Percentiles rank a stretch among this genome's conserved stretches.
Evolutionary conservation across 352 stramenopile genomes (phyloP).

Genomic region (Globisporangium carolinianum): DNA sequence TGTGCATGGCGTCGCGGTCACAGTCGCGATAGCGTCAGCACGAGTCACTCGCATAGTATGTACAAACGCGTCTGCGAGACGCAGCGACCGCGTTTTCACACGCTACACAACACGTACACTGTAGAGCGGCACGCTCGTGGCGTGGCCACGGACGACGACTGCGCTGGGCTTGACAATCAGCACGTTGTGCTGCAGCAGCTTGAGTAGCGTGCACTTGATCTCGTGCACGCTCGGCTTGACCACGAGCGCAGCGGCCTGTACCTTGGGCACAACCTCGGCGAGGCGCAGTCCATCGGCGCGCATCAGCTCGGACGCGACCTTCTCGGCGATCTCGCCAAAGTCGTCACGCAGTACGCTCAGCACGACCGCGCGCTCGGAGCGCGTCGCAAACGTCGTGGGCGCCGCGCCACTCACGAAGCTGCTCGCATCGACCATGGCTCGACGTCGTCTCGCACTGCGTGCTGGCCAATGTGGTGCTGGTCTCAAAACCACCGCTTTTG

Average conservation of each 20-base stretch:
- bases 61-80: too few relatives aligned
- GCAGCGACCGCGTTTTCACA: too few relatives aligned
- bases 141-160: slow-evolving; percentile 12
- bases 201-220: slow-evolving; percentile 80
- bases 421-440: neutral
- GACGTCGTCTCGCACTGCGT: neutral
- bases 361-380: slow-evolving; percentile 67
- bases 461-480: neutral
- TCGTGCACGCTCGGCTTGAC: slow-evolving; percentile 49
- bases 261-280: slow-evolving; percentile 51
- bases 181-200: slow-evolving; percentile 85
- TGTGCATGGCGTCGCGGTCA: too few relatives aligned
- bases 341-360: slow-evolving; percentile 74
- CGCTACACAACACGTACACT: slow-evolving; percentile 1
- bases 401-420: neutral
- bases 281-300: slow-evolving; percentile 62
- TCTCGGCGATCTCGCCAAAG: slow-evolving; percentile 64
- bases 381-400: slow-evolving; percentile 39
- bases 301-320: slow-evolving; percentile 53
- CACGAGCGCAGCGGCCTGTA: slow-evolving; percentile 29
- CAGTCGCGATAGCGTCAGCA: too few relatives aligned
- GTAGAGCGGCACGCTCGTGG: slow-evolving; percentile 15
- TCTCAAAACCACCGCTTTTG: slow-evolving; percentile 1
- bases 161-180: slow-evolving; percentile 43
- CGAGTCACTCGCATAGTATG: too few relatives aligned